These are phyloP conservation scores for Aegilops longissima DNA, from an alignment of 176 grass and related monocot species.

Conservation along the genomic window DNA sequence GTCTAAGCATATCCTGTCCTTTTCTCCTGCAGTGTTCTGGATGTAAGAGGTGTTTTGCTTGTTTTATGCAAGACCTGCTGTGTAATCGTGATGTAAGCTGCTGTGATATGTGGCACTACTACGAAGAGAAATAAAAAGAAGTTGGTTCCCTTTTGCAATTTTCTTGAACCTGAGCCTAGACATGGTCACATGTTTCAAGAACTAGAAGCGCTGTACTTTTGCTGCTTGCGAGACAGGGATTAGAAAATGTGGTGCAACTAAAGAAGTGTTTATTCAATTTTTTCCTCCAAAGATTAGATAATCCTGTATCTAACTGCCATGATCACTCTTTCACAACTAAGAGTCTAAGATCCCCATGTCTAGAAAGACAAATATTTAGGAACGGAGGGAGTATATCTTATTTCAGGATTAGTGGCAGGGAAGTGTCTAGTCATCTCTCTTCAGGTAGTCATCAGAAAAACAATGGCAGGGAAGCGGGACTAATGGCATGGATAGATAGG, in stretches of 20 bases:
- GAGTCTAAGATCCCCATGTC: neutral
- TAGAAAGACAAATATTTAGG: neutral
- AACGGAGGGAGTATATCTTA: neutral
- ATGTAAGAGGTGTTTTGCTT: neutral
- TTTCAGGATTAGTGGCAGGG: neutral
- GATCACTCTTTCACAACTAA: no score
- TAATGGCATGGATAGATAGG: no score
- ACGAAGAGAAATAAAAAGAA: neutral
- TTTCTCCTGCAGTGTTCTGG: neutral
- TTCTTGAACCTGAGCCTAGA: no score
- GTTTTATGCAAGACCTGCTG: neutral
- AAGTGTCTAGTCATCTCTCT: neutral
- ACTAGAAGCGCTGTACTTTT: no score
- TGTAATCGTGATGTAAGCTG: neutral
- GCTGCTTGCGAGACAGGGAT: no score
- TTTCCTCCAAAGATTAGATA: no score
- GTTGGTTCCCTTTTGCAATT: no score
- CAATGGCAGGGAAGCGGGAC: no score
- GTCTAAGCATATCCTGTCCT: neutral
- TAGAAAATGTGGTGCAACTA: no score
- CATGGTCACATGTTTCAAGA: no score
- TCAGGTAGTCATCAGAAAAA: neutral
- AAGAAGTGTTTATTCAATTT: no score
- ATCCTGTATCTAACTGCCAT: no score
- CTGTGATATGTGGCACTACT: neutral